phyloP scores from a whole-genome alignment of 257 asterid genomes.

The Oldenlandia corymbosa region DNA sequence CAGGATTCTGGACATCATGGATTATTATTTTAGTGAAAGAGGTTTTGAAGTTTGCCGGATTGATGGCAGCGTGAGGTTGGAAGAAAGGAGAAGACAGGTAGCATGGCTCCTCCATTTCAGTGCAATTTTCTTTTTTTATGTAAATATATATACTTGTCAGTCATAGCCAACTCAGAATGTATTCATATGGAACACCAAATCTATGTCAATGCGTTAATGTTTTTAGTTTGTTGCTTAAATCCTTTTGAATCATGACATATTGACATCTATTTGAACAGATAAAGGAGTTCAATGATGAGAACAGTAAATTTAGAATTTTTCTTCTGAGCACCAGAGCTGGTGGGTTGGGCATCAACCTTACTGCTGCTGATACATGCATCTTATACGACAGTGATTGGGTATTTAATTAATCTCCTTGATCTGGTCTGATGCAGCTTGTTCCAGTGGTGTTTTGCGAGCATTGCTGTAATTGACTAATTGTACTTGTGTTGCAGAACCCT shows the following conservation, averaged over 20 bases:
- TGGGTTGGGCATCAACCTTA: slow-evolving; percentile 96
- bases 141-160: background rate
- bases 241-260: background rate
- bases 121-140: background rate
- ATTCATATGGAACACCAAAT: background rate
- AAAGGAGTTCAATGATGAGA: slow-evolving; percentile 67
- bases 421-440: background rate
- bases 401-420: slow-evolving; percentile 17
- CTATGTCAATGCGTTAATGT: background rate
- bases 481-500: slow-evolving; percentile 64
- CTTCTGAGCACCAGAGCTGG: slow-evolving; percentile 99
- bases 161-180: background rate
- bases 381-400: slow-evolving; percentile 99
- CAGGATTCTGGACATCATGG: slow-evolving; percentile 86
- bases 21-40: slow-evolving; percentile 84
- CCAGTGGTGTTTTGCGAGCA: background rate
- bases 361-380: slow-evolving; percentile 98
- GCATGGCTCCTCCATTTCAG: background rate
- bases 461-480: slow-evolving; percentile 8
- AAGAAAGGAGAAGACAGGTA: slow-evolving; percentile 79
- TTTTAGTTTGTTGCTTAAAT: background rate
- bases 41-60: slow-evolving; percentile 79
- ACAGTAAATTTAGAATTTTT: slow-evolving; percentile 60
- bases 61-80: slow-evolving; percentile 83
- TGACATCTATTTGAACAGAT: slow-evolving; percentile 51